Evolutionary conservation across 768 basidiomycete genomes (phyloP).

Genomic region (Arthromyces matolae): DNA sequence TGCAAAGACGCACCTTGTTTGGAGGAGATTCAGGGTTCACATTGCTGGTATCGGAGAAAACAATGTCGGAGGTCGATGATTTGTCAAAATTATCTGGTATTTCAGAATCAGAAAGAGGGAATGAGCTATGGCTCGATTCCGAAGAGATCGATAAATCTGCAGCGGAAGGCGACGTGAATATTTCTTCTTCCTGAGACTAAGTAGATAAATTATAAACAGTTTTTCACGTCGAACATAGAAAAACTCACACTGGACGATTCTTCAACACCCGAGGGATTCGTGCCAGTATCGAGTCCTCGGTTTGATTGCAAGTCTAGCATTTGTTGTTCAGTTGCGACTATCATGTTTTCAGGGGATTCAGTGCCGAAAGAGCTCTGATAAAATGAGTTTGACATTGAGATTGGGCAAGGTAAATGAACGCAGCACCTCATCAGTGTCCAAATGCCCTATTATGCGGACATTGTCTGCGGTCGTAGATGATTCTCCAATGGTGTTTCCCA

Average conservation of each 20-base stretch:
- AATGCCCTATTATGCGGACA: neutral
- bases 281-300: neutral
- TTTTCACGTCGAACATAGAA: neutral
- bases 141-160: neutral
- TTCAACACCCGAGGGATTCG: neutral
- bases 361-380: neutral
- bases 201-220: neutral
- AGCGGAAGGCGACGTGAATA: neutral
- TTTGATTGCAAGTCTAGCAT: too few species aligned
- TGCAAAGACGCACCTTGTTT: conserved; percentile 13
- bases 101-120: conserved; percentile 24
- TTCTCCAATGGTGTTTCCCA: conserved; percentile 13
- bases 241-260: neutral
- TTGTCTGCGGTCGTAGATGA: neutral
- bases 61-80: conserved; percentile 8
- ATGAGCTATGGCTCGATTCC: conserved; percentile 19
- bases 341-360: neutral
- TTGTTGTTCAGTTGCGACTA: neutral
- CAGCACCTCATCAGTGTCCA: neutral
- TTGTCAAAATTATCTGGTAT: conserved; percentile 25
- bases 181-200: neutral
- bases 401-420: neutral
- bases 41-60: conserved; percentile 4
- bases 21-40: neutral
- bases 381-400: neutral